Conservation (phyloP, 2,329 filamentous ascomycete genomes). For the Diaporthe vexans region DNA sequence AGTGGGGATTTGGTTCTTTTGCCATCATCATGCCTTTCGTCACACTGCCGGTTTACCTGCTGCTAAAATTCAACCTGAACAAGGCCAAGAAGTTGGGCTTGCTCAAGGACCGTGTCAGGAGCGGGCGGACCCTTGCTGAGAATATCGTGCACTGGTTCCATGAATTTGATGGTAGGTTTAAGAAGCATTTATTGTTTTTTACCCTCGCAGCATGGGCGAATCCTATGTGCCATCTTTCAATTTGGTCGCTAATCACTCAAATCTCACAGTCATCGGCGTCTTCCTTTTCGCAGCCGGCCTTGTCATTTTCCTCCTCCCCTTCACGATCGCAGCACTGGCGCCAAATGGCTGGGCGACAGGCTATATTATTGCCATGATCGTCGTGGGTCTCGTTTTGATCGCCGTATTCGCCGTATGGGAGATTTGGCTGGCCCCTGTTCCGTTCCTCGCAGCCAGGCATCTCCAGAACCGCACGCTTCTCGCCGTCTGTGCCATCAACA, state of each 20-base stretch:
- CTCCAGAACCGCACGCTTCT: conserved; percentile 66
- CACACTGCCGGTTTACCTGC: conserved; percentile 70
- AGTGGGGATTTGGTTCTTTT: conserved; percentile 74
- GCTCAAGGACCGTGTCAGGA: conserved; percentile 53
- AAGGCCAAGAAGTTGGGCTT: conserved; percentile 67
- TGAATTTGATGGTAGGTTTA: conserved; percentile 68
- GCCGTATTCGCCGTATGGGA: conserved; percentile 66
- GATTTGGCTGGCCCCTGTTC: conserved; percentile 66
- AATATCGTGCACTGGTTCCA: conserved; percentile 64
- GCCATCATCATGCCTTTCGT: conserved; percentile 69
- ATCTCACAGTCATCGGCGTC: conserved; percentile 62
- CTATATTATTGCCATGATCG: conserved; percentile 72
- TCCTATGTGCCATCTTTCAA: not conserved
- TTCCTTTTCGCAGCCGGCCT: conserved; percentile 70
- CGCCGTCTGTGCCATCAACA: conserved; percentile 61
- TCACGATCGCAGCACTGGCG: conserved; percentile 67
- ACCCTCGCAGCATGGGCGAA: rapidly evolving
- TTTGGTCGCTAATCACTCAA: not conserved
- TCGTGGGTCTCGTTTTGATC: conserved; percentile 72
- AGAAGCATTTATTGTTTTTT: not conserved
- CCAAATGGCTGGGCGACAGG: conserved; percentile 64
- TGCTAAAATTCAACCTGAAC: conserved; percentile 67
- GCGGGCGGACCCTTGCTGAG: conserved; percentile 60
- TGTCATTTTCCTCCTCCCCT: conserved; percentile 74
- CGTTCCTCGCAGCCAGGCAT: conserved; percentile 68